Evolutionary conservation across 345 rosid species (phyloP), one percentile per base, ranked within the genome.

Genomic region (Kernera saxatilis): DNA sequence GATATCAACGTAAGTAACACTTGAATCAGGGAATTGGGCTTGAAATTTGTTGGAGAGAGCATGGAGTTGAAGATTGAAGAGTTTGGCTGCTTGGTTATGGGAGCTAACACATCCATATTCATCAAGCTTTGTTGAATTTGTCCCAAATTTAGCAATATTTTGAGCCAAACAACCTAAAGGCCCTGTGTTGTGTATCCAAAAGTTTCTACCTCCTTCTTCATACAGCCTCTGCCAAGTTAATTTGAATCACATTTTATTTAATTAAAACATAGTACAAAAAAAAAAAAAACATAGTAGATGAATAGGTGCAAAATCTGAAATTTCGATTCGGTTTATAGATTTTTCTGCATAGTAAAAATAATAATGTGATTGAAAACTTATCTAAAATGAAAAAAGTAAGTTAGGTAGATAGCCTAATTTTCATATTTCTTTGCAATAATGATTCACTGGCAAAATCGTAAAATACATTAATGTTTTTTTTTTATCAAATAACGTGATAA

Each of bases 161-260:
- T 91, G 96, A 67, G 97, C 19, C 66, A 94, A 79, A 84, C 99
- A 94, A 71, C 99, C 99, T 2, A 94, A 88, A 49, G 97, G 99
- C 55, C 93, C 95, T 1, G 99, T 89, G 77, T 89, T 91, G 77
- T 94, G 99, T 67, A 91, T 80, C 99, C 99, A 94, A 15, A 94
- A 86, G 65, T 89, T 85, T 67, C 95, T 87, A 3, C 81, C 97
- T 53, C 95, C 99, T 89, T 89, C 84, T 21, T 87, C 95, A 65
- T 94, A 83, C 51, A 94, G 49, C 46, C 72, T 82, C 97, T 94
- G 76, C 55, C 68, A 67, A 77, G 46, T 3, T 19, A 12, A 21
- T 21, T 53, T 25, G 29, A 9, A 15, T 18, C 6, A 0, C 21
- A 55, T 15, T 21, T 14, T 6, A 22, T 29, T 29, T 22, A 10